A percentile compares a stretch with the other conserved stretches of the same genome.
Evolutionary conservation across 2,329 filamentous ascomycete genomes (phyloP).

Genomic region (Talaromyces pinophilus): DNA sequence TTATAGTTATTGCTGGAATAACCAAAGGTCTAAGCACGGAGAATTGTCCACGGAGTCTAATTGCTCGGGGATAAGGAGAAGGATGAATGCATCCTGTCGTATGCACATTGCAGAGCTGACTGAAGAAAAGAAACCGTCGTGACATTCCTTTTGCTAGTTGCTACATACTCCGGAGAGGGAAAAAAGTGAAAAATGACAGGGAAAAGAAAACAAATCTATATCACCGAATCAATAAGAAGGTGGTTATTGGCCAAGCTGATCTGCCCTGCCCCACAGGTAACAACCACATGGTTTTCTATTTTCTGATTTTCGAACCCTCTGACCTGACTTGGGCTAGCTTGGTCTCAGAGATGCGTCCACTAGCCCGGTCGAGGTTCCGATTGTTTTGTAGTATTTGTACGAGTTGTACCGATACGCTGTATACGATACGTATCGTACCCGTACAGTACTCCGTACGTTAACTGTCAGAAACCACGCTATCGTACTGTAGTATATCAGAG

Average conservation of each 20-base stretch:
- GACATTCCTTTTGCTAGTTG: not conserved
- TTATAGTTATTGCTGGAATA: not conserved
- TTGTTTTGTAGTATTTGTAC: not conserved
- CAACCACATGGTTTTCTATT: slow-evolving; percentile 22
- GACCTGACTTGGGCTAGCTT: not conserved
- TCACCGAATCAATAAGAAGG: not conserved
- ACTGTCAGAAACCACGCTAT: not conserved
- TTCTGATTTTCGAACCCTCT: not conserved
- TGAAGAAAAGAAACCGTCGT: not conserved
- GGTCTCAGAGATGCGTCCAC: not conserved
- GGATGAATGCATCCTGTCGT: not conserved
- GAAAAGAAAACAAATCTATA: not conserved
- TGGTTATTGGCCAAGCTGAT: slow-evolving; percentile 7
- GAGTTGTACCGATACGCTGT: not conserved
- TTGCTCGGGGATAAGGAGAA: not conserved
- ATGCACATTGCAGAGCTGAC: not conserved
- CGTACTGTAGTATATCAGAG: not conserved
- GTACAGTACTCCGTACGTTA: not conserved
- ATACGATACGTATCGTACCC: not conserved
- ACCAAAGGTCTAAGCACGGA: not conserved
- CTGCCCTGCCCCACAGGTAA: not conserved
- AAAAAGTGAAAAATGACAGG: not conserved
- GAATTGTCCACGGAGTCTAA: not conserved
- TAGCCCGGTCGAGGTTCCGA: not conserved
- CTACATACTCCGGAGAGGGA: not conserved